Evolutionary conservation across 1,139 yeast genomes (phyloP), one percentile per base, ranked within the genome.

Genomic region (Candida sp.): DNA sequence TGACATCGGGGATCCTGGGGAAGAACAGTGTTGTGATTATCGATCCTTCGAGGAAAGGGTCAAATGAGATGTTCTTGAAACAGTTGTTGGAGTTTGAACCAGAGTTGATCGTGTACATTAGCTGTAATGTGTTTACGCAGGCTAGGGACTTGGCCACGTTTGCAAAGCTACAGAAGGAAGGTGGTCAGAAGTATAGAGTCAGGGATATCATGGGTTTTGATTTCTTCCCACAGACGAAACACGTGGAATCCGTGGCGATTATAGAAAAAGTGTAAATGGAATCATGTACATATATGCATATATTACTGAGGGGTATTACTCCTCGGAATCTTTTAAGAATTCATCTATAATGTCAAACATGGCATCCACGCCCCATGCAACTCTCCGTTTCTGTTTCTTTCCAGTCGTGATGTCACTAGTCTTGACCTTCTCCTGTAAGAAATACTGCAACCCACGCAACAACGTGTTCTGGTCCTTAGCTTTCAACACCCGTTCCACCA

Each of bases 381-480:
- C 78, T 65, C 96, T 78, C 54, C 75, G 78, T 41, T 66, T 72
- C 61, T 88, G 93, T 59, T 83, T 85, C 54, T 76, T 77, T 5
- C 88, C 84, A 41, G 74, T 71, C n/a, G 85, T 67, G 44, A 86
- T 75, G 43, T 75, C 79, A 62, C 87, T 79, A 22, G 67, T 67
- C 49, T 72, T 70, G 9, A 87, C 78, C 44, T 78, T 80, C 52
- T 83, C 81, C 41, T 75, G 78, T 48, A 88, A 68, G 66, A 91
- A 89, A 66, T 83, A 87, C 58, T 83, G 89, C 41, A 93, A 65
- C 3, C 98, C 97, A 62, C 88, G 82, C 49, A 91, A 66, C 31
- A 90, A 67, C 1, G 81, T 73, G 1, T 78, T 73, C 57, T 88
- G 87, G 42, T 88, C 93, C 54, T 79, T 79, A 41, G 91, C 85